These are phyloP conservation scores for Hyaloscypha variabilis DNA, from an alignment of 495 filamentous ascomycete species.

Conservation along the genomic window DNA sequence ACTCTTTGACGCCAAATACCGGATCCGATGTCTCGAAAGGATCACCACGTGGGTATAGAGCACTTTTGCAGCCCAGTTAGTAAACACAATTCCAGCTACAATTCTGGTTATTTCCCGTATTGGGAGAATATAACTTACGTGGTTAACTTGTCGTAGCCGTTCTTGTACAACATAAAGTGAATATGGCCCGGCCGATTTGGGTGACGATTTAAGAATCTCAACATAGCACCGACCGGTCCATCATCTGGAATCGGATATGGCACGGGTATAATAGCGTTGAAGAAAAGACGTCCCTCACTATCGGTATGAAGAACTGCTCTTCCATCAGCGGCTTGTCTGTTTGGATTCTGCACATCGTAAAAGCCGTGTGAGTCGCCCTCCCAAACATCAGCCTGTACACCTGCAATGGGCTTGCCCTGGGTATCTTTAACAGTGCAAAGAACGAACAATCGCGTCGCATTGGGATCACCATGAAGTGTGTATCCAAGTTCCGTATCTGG, in stretches of 20 bases:
- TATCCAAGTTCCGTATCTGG: conserved; percentile 56
- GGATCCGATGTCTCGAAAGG: conserved; percentile 88
- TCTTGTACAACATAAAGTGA: conserved; percentile 91
- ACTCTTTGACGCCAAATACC: conserved; percentile 89
- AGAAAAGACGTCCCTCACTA: conserved; percentile 76
- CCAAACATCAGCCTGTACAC: conserved; percentile 85
- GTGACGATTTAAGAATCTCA: conserved; percentile 70
- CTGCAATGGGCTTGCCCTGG: conserved; percentile 69
- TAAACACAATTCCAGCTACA: background rate
- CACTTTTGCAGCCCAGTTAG: conserved; percentile 29
- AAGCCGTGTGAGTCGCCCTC: conserved; percentile 83
- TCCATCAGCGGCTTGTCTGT: conserved; percentile 70
- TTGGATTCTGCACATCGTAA: conserved; percentile 86
- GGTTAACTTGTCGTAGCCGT: conserved; percentile 76
- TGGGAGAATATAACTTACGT: conserved; percentile 42
- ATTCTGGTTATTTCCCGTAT: background rate
- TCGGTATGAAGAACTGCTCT: conserved; percentile 74
- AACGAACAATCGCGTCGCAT: conserved; percentile 70
- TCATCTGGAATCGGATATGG: conserved; percentile 87
- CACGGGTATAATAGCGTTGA: conserved; percentile 62
- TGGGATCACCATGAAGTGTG: conserved; percentile 69
- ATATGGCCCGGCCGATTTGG: conserved; percentile 82
- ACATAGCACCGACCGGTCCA: conserved; percentile 80
- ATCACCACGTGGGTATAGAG: conserved; percentile 79
- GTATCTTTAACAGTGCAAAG: conserved; percentile 64